A percentile compares a stretch with the other conserved stretches of the same genome.
phyloP scores from a whole-genome alignment of 148 eudicot species.

The Amaranthus palmeri region DNA sequence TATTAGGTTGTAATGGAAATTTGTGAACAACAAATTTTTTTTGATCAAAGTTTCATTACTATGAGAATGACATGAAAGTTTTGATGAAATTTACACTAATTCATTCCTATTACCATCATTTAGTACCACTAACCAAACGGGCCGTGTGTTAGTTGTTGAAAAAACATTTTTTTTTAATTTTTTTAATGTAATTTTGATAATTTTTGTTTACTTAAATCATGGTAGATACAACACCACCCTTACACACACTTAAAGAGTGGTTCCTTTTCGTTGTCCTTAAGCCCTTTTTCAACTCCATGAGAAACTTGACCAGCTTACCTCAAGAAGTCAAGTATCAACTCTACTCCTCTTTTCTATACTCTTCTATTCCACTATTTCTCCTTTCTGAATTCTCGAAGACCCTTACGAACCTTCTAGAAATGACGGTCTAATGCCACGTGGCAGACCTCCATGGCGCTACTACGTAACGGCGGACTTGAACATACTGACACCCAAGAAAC shows the following conservation, averaged over 20 bases:
- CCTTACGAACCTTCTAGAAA: neutral
- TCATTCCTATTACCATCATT: no score
- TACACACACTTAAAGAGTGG: neutral
- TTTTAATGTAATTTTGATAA: no score
- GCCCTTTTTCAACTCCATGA: conserved; percentile 4
- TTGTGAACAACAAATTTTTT: no score
- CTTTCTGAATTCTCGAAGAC: neutral
- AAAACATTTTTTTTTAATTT: no score
- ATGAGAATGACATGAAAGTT: no score
- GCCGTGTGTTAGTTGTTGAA: no score
- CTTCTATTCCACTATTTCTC: no score
- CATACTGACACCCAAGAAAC: neutral
- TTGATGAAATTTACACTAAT: no score
- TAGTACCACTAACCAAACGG: no score
- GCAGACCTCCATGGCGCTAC: conserved; percentile 1
- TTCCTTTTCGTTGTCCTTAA: neutral
- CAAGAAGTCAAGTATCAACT: neutral
- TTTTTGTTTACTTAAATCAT: no score
- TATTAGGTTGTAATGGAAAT: no score
- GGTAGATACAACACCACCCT: neutral
- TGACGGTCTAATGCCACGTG: conserved; percentile 11
- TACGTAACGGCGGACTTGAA: conserved; percentile 1
- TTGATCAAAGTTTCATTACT: no score
- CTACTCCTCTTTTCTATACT: neutral
- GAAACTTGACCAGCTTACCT: neutral